Evolutionary conservation across 2,329 filamentous ascomycete species (phyloP).

Genomic region (Aspergillus candidus): DNA sequence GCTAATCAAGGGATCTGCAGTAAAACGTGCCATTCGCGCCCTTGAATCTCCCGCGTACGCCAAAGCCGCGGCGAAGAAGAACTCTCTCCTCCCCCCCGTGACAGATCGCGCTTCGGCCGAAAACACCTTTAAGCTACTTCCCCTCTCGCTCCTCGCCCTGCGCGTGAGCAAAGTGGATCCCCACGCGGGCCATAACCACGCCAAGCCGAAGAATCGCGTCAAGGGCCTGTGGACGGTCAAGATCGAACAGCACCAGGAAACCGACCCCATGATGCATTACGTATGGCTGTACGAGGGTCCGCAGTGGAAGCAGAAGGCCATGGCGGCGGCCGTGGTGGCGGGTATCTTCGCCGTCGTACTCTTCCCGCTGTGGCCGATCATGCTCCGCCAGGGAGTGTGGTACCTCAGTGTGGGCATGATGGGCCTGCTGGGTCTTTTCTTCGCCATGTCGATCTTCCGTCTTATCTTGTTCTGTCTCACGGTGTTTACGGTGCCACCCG

Average conservation of each 20-base stretch:
- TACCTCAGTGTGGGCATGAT: constrained; percentile 94
- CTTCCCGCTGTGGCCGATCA: constrained; percentile 93
- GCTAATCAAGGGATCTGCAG: constrained; percentile 40
- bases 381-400: constrained; percentile 89
- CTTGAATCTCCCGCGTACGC: constrained; percentile 83
- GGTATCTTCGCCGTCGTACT: constrained; percentile 83
- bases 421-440: constrained; percentile 84
- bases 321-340: constrained; percentile 74
- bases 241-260: constrained; percentile 92
- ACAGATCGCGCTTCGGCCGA: constrained; percentile 83
- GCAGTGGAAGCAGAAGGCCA: constrained; percentile 89
- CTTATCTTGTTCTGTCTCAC: constrained; percentile 91
- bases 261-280: constrained; percentile 66
- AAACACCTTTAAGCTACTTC: constrained; percentile 90
- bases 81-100: constrained; percentile 79
- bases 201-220: constrained; percentile 66
- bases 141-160: constrained; percentile 86
- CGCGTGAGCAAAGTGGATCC: constrained; percentile 79
- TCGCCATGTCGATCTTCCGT: constrained; percentile 94
- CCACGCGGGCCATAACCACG: constrained; percentile 67
- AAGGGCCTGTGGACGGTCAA: constrained; percentile 96
- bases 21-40: constrained; percentile 91
- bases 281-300: constrained; percentile 94
- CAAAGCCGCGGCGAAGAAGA: constrained; percentile 78
- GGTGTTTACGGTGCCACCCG: constrained; percentile 75